Evolutionary conservation across 2,329 filamentous ascomycete species (phyloP).

Genomic region (Scedosporium boydii): DNA sequence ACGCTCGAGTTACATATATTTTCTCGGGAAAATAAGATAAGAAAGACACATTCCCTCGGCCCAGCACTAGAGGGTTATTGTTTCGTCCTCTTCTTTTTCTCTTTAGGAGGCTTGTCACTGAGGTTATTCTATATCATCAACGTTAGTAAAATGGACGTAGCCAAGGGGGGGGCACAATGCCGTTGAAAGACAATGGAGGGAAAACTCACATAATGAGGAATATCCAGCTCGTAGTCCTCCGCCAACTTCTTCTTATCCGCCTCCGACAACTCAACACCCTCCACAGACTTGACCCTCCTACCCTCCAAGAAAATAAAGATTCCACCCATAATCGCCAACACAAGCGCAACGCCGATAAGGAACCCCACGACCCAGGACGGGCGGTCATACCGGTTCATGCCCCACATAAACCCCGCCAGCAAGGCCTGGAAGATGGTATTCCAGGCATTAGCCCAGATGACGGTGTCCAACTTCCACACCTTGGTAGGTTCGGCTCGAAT

Average conservation of each 20-base stretch:
- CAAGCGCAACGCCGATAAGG: conserved; percentile 64
- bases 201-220: conserved; percentile 39
- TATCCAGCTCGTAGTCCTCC: conserved; percentile 42
- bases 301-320: conserved; percentile 63
- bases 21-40: background rate
- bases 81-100: background rate
- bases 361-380: conserved; percentile 72
- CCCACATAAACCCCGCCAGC: conserved; percentile 77
- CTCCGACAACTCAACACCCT: conserved; percentile 57
- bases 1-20: too few species aligned
- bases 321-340: conserved; percentile 57
- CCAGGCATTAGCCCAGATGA: conserved; percentile 68
- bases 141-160: background rate
- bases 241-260: conserved; percentile 41
- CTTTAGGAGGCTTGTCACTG: background rate
- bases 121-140: background rate
- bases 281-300: conserved; percentile 59
- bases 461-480: conserved; percentile 69
- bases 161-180: background rate
- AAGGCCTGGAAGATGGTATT: conserved; percentile 72
- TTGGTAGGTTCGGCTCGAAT: conserved; percentile 56
- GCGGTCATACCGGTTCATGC: conserved; percentile 60
- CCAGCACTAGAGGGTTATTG: too few species aligned
- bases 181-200: too few species aligned
- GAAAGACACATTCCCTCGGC: background rate